Evolutionary conservation across 257 asterid species (phyloP).

Genomic region (Solanum etuberosum): DNA sequence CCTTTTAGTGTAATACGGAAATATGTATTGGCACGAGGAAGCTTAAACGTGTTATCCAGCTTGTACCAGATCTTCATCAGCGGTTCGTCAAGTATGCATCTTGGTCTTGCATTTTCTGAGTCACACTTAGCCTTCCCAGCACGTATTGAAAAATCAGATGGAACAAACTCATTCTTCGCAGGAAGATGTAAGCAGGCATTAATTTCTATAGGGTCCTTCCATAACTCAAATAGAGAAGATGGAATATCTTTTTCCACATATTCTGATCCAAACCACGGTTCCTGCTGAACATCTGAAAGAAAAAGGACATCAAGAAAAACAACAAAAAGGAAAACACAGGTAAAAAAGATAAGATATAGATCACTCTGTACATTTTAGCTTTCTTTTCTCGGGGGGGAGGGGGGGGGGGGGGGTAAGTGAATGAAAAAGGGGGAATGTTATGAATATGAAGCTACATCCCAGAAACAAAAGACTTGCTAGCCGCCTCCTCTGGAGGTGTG

Average conservation of each 20-base stretch:
- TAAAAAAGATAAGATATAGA: background rate
- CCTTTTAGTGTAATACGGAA: constrained; percentile 83
- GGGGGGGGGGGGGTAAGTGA: background rate
- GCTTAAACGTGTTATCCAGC: constrained; percentile 73
- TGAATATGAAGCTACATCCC: background rate
- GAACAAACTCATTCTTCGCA: constrained; percentile 72
- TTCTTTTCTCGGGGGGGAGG: background rate
- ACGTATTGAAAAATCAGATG: constrained; percentile 71
- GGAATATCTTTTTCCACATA: constrained; percentile 85
- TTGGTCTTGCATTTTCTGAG: constrained; percentile 37
- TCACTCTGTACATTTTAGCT: background rate
- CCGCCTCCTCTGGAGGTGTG: background rate
- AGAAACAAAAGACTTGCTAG: background rate
- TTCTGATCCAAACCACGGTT: constrained; percentile 96
- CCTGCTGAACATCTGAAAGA: constrained; percentile 56
- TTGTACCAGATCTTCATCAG: constrained; percentile 84
- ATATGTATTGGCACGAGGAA: constrained; percentile 95
- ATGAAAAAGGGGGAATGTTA: background rate
- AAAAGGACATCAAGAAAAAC: background rate
- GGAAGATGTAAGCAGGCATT: constrained; percentile 69
- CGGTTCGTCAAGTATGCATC: constrained; percentile 76
- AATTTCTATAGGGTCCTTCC: constrained; percentile 74
- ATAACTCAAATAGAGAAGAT: constrained; percentile 47
- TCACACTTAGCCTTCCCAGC: constrained; percentile 35
- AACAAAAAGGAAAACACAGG: background rate